Percentiles rank a stretch among this genome's conserved stretches.
phyloP scores from a whole-genome alignment of 2,329 filamentous ascomycete species.

The Lecanicillium sp. region DNA sequence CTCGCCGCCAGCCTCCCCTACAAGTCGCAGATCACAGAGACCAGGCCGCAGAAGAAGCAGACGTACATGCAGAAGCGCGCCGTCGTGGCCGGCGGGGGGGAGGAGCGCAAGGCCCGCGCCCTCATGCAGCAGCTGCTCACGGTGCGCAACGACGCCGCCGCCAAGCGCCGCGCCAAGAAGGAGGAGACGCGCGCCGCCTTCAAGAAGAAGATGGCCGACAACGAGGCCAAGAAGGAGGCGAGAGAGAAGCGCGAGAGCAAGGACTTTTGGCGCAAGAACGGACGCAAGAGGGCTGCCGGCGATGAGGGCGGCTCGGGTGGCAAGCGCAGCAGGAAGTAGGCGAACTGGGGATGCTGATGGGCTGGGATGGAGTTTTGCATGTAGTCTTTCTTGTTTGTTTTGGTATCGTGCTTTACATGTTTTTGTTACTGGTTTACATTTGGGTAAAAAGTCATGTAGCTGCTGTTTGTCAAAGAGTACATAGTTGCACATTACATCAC shows the following conservation, averaged over 20 bases:
- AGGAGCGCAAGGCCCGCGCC: constrained; percentile 83
- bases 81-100: constrained; percentile 71
- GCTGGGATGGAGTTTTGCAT: neutral
- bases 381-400: neutral
- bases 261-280: constrained; percentile 89
- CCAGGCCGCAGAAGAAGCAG: constrained; percentile 69
- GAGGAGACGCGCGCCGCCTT: constrained; percentile 79
- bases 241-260: constrained; percentile 87
- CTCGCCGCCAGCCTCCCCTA: constrained; percentile 82
- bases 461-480: neutral
- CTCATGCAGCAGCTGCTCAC: constrained; percentile 92
- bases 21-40: constrained; percentile 82
- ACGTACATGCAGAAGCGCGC: constrained; percentile 96
- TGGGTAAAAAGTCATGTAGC: neutral
- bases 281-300: constrained; percentile 55
- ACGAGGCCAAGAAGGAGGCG: constrained; percentile 76
- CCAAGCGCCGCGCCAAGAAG: constrained; percentile 78
- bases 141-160: constrained; percentile 81
- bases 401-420: neutral
- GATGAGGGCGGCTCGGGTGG: constrained; percentile 34
- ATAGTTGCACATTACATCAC: constrained; percentile 9
- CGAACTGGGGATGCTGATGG: neutral
- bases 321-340: constrained; percentile 24
- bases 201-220: constrained; percentile 74
- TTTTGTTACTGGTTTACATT: neutral